Evolutionary conservation across 2,329 filamentous ascomycete species (phyloP).

Genomic region (Venturiaceae sp.): DNA sequence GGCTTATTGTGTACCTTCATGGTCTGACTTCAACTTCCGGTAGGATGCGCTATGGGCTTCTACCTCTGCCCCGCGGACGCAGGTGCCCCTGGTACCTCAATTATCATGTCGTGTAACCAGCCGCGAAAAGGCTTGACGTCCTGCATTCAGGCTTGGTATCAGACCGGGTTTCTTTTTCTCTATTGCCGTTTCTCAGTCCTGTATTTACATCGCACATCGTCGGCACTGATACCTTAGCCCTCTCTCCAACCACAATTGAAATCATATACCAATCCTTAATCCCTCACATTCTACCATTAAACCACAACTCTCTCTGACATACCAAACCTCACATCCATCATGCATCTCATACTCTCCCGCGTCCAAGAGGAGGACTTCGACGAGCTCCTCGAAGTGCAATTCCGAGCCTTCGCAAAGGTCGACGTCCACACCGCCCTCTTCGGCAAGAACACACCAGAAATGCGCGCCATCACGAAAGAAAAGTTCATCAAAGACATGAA

Average conservation of each 20-base stretch:
- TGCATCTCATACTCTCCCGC: slow-evolving; percentile 5
- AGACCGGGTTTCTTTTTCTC: not conserved
- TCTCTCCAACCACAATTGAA: not conserved
- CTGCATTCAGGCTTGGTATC: not conserved
- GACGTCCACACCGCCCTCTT: slow-evolving; percentile 9
- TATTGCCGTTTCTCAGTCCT: not conserved
- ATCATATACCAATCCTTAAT: not conserved
- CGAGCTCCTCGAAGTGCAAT: slow-evolving; percentile 10
- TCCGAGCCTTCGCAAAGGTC: slow-evolving; percentile 4
- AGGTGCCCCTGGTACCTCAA: not conserved
- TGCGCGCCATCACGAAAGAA: slow-evolving; percentile 6
- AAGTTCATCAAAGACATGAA: slow-evolving; percentile 12
- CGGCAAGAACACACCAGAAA: slow-evolving; percentile 6
- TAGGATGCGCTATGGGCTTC: no score
- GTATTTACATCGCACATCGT: not conserved
- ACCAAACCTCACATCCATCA: slow-evolving; percentile 3
- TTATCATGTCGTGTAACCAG: not conserved
- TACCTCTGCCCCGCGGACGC: no score
- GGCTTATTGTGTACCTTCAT: not conserved
- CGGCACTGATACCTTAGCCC: not conserved
- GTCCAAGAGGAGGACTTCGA: slow-evolving; percentile 10
- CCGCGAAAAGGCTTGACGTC: not conserved
- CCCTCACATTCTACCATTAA: not conserved
- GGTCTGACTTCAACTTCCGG: not conserved
- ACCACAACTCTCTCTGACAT: not conserved